These are phyloP conservation scores for Dendrocalamus sinicus DNA, from an alignment of 176 grass and related monocot genomes.

Conservation along the genomic window DNA sequence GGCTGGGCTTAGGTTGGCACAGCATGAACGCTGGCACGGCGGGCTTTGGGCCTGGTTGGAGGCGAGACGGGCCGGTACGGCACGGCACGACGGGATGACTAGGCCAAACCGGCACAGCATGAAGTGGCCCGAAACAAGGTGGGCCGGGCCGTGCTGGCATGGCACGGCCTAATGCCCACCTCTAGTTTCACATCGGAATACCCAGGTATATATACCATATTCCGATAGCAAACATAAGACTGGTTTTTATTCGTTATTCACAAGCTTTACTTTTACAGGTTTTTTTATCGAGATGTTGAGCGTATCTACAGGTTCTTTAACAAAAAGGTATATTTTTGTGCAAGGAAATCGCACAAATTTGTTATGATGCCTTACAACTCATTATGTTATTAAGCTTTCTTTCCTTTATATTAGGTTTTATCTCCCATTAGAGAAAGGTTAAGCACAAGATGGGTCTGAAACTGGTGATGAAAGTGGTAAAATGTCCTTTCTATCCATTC, in stretches of 20 bases:
- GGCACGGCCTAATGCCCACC: too few species aligned
- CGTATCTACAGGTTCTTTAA: constrained; percentile 95
- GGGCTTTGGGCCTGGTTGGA: too few species aligned
- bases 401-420: constrained; percentile 65
- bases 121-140: too few species aligned
- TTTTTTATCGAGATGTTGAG: constrained; percentile 78
- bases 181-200: constrained; percentile 80
- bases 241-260: constrained; percentile 11
- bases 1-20: too few species aligned
- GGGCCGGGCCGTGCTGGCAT: too few species aligned
- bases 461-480: constrained; percentile 58
- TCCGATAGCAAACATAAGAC: background rate
- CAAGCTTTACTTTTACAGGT: constrained; percentile 53
- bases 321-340: constrained; percentile 64
- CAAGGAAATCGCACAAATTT: background rate
- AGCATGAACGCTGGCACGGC: too few species aligned
- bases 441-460: constrained; percentile 49
- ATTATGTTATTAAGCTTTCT: constrained; percentile 31
- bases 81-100: too few species aligned
- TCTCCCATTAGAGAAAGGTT: constrained; percentile 61
- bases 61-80: too few species aligned
- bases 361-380: background rate
- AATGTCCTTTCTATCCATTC: constrained; percentile 68
- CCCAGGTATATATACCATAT: constrained; percentile 74
- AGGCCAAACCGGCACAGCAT: too few species aligned